Conservation (phyloP, 1,284 basidiomycete species). For the Cutaneotrichosporon sp. region DNA sequence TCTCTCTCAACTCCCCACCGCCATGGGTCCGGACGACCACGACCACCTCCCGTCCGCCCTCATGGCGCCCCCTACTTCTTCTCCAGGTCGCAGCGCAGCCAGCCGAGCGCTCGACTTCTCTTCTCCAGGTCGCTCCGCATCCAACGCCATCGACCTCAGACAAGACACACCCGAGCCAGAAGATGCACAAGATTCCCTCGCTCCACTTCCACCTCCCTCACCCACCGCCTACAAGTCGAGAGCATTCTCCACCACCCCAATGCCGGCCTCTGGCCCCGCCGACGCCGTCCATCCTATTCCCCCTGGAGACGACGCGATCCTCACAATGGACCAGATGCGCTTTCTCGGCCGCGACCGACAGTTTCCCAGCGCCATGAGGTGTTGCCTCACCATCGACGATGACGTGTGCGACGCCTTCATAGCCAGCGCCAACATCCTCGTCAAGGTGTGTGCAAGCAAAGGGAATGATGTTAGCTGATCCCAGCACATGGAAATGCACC, state of each 20-base stretch:
- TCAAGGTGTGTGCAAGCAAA: neutral
- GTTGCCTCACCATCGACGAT: neutral
- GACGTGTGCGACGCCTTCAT: neutral
- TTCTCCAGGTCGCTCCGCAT: neutral
- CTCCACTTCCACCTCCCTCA: neutral
- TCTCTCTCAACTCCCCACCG: neutral
- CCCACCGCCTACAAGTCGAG: neutral
- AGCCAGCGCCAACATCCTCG: neutral
- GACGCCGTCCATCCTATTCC: neutral
- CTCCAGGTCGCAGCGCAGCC: neutral
- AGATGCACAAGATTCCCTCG: neutral
- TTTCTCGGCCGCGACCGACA: neutral
- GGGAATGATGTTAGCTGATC: no score
- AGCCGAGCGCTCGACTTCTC: neutral
- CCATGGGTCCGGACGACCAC: neutral
- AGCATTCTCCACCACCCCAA: neutral
- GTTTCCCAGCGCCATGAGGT: neutral
- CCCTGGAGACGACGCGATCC: neutral
- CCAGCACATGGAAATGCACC: neutral
- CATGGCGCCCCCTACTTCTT: neutral
- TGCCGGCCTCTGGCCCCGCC: neutral
- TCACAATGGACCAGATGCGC: slow-evolving; percentile 1
- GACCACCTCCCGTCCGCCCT: neutral
- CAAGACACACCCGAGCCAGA: no score
- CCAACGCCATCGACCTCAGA: no score